Percentiles rank a stretch among this genome's conserved stretches.
Conservation (phyloP, 2,329 filamentous ascomycete species). For the Blumeria hordei region DNA sequence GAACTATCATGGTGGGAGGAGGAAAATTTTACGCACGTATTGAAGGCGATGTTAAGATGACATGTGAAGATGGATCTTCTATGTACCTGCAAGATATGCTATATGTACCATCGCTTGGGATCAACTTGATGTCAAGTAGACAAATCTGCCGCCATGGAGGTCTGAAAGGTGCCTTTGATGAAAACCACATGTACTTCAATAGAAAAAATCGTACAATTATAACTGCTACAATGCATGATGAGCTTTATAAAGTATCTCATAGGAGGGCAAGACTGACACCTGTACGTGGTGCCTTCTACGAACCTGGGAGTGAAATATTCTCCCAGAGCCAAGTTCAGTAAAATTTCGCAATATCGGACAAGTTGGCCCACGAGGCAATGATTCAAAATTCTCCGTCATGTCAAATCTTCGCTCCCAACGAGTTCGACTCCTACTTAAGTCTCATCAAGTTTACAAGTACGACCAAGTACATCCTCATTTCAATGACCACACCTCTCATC, state of each 20-base stretch:
- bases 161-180: not conserved
- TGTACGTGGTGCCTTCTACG: too few species aligned
- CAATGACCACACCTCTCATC: too few species aligned
- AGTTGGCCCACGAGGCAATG: too few species aligned
- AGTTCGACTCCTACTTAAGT: too few species aligned
- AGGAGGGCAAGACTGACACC: too few species aligned
- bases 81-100: not conserved
- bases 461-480: too few species aligned
- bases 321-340: too few species aligned
- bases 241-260: not conserved
- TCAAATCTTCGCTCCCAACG: too few species aligned
- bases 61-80: not conserved
- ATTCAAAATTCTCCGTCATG: too few species aligned
- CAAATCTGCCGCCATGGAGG: not conserved
- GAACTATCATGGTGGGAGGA: not conserved
- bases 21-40: not conserved
- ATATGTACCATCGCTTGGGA: not conserved
- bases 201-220: not conserved
- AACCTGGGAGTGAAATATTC: too few species aligned
- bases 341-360: too few species aligned
- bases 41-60: not conserved
- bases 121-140: slow-evolving; percentile 1
- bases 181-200: not conserved
- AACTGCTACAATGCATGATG: not conserved
- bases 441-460: too few species aligned